Base-by-base conservation (phyloP, 768 basidiomycete genomes). In the Boletus insuetus region DNA sequence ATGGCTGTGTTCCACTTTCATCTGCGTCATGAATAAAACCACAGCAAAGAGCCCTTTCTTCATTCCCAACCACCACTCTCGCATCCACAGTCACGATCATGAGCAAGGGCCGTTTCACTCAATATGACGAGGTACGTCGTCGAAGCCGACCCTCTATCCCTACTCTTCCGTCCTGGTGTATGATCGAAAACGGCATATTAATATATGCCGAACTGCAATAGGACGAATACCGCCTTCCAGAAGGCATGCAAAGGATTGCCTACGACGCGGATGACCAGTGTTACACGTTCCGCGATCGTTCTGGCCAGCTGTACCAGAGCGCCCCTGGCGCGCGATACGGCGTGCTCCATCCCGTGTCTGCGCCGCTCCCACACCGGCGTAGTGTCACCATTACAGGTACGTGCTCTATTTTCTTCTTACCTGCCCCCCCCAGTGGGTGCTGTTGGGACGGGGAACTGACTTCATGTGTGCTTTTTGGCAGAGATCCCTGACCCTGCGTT, bases 261-360 rank as follows among this genome's bases (percentile, higher is more conserved):
- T 84, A 84, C 52, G 83, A 85, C 56, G 74, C 80, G 0, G 83
- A 84, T 51, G 74, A 77, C 0, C 64, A 72, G n/a, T 67, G 72
- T 14, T 84, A 83, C 54, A 78, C 74, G 5, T 84, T 83, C 47
- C 64, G 71, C 32, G 82, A 84, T 52, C 56, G 58, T 3, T 62
- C 74, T 4, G 82, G 82, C 0, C 68, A 66, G 14, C 60, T 77
- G 5, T 84, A 82, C 64, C 63, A 73, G 45, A 74, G 77, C 29
- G 72, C 72, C 26, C 76, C 80, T 1, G 77, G 77, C n/a, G 69
- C 68, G 34, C 60, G 71, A 20, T 82, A 80, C 48, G 82, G 82
- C 10, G 58, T 63, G 1, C 66, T 84, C 44, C 74, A 51, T 6
- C 76, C 77, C 24, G 66, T 80, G 13, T 8, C 58, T 1, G 49